Base-by-base conservation (phyloP, 2,329 filamentous ascomycete genomes). In the Colletotrichum sp. region DNA sequence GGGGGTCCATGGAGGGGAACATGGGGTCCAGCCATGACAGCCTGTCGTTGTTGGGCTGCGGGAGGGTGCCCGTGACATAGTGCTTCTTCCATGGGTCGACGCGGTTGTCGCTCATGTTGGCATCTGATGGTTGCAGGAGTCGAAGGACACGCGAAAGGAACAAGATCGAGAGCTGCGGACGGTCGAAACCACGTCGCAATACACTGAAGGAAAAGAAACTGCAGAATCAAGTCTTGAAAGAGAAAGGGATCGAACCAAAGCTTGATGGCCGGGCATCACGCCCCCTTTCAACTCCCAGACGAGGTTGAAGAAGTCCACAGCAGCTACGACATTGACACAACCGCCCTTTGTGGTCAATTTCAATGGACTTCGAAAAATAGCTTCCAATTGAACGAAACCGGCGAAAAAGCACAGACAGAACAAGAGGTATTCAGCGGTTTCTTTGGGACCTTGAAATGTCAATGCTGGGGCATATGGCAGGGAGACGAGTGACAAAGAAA, bases 21-120 rank as follows among this genome's bases (percentile, higher is more conserved):
- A 30, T 36, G 2, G 74, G 72, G 3, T 76, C 68, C 19, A 77
- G 66, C 75, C 75, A 77, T 9, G 73, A 77, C 6, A 55, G 61
- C 19, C 71, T n/a, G 5, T 48, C 72, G 2, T 57, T 44, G 9
- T 25, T 32, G 8, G 70, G 25, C 3, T 25, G 61, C 6, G 75
- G 70, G 12, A 25, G 55, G n/a, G 59, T 61, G 16, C 71, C 69
- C 13, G 63, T 48, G 32, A 44, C 64, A n/a, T 65, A 73, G n/a
- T 59, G 27, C 8, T 5, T 32, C 1, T 28, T 60, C 65, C 73
- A 73, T 13, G 57, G 30, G 48, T 11, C 32, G 8, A 19, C 48
- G 19, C 39, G 68, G 32, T 34, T n/a, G 27, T 16, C 15, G 36
- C 6, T 16, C 27, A n/a, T 13, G 27, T 28, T 32, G 28, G 39